A percentile compares a stretch with the other conserved stretches of the same genome.
phyloP scores from a whole-genome alignment of 2,329 filamentous ascomycete genomes.

The Sclerotinia sclerotiorum region DNA sequence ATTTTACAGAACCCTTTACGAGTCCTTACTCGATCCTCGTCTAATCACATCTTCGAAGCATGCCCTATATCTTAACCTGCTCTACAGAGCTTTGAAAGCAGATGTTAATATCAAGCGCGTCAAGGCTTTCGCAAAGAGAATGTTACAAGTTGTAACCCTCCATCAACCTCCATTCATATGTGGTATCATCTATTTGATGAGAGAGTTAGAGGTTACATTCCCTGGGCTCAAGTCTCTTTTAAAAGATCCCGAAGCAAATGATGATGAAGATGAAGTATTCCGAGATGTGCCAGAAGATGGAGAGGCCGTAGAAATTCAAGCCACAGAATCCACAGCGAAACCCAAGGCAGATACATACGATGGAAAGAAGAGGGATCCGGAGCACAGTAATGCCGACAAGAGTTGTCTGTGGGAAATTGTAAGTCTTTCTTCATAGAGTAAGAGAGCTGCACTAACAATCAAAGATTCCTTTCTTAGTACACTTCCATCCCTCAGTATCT shows the following conservation, averaged over 20 bases:
- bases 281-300: conserved; percentile 62
- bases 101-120: conserved; percentile 89
- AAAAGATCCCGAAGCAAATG: conserved; percentile 75
- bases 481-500: conserved; percentile 92
- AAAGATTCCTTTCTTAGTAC: conserved; percentile 65
- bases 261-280: conserved; percentile 57
- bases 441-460: not conserved
- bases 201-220: conserved; percentile 76
- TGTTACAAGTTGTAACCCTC: conserved; percentile 81
- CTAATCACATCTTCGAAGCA: conserved; percentile 91
- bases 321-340: conserved; percentile 22
- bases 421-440: conserved; percentile 38
- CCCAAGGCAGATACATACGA: conserved; percentile 60
- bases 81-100: conserved; percentile 83
- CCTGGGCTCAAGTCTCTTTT: conserved; percentile 77
- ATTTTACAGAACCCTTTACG: conserved; percentile 94
- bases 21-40: conserved; percentile 88
- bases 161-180: conserved; percentile 93
- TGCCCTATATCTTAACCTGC: conserved; percentile 86
- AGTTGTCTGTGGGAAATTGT: conserved; percentile 93
- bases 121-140: conserved; percentile 92
- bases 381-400: conserved; percentile 87
- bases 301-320: conserved; percentile 35
- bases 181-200: conserved; percentile 85
- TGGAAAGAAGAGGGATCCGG: conserved; percentile 85